Conservation (phyloP, 129 eudicot species). For the Artemisia argyi region DNA sequence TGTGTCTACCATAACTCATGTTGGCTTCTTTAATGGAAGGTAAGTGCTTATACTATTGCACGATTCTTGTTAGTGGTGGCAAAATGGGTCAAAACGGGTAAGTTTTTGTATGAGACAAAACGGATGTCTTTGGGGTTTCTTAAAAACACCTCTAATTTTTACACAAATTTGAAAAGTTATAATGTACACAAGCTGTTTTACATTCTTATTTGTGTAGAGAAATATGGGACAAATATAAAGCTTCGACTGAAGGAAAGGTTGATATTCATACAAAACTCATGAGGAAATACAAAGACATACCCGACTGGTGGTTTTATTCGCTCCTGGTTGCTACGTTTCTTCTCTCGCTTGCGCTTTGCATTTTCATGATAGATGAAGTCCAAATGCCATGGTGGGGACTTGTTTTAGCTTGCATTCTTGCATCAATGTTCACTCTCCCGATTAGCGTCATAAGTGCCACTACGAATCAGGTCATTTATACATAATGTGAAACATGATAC, state of each 20-base stretch:
- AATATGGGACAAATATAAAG: constrained; percentile 36
- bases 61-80: background rate
- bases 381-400: constrained; percentile 79
- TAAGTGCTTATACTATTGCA: constrained; percentile 7
- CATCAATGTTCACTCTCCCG: constrained; percentile 59
- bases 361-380: constrained; percentile 45
- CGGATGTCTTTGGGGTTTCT: background rate
- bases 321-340: constrained; percentile 29
- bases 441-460: constrained; percentile 70
- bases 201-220: constrained; percentile 30
- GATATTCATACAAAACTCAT: constrained; percentile 65
- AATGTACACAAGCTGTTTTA: background rate
- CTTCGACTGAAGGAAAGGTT: constrained; percentile 34
- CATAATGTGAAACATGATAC: background rate
- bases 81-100: background rate
- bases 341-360: constrained; percentile 43
- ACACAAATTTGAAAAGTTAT: background rate
- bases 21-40: constrained; percentile 59
- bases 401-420: constrained; percentile 37
- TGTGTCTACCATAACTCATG: constrained; percentile 53
- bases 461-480: constrained; percentile 39
- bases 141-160: background rate
- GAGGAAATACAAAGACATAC: constrained; percentile 57
- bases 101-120: background rate
- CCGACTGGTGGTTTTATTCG: constrained; percentile 61